phyloP scores from a whole-genome alignment of 2,329 filamentous ascomycete species.

The Coniosporium uncinatum region DNA sequence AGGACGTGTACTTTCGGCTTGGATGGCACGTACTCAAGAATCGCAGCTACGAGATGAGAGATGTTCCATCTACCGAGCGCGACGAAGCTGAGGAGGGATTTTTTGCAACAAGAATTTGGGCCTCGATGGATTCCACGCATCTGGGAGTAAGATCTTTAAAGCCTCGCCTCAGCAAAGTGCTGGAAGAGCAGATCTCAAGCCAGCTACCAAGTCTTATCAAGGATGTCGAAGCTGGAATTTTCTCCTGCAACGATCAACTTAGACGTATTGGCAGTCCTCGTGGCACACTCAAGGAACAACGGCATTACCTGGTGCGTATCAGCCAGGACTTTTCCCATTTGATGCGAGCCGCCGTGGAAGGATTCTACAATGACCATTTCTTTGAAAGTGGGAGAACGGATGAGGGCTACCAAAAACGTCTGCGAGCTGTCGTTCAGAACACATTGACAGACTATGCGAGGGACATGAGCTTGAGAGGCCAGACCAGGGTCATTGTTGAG shows the following conservation, averaged over 20 bases:
- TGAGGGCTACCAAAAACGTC: constrained; percentile 10
- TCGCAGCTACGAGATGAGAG: constrained; percentile 5
- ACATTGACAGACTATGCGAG: constrained; percentile 11
- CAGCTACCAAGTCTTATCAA: constrained; percentile 25
- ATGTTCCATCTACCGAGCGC: neutral
- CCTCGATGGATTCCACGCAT: neutral
- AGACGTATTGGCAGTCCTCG: constrained; percentile 49
- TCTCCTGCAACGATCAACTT: too few species aligned
- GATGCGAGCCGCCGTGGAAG: constrained; percentile 40
- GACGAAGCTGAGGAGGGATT: neutral
- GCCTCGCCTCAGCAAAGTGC: neutral
- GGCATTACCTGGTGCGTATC: constrained; percentile 38
- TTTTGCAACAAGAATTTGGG: neutral
- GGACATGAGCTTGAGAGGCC: constrained; percentile 11
- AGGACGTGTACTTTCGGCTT: constrained; percentile 30
- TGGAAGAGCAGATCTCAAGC: neutral
- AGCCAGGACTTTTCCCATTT: constrained; percentile 38
- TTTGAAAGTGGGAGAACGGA: constrained; percentile 32
- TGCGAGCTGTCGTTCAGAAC: constrained; percentile 16
- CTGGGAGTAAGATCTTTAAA: neutral
- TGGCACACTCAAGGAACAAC: constrained; percentile 39
- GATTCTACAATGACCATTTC: constrained; percentile 45
- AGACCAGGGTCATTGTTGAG: constrained; percentile 10
- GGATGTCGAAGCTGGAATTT: constrained; percentile 22
- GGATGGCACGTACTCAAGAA: constrained; percentile 53